Evolutionary conservation across 2,329 filamentous ascomycete genomes (phyloP), one percentile per base, ranked within the genome.

Genomic region (Shiraia sp.): DNA sequence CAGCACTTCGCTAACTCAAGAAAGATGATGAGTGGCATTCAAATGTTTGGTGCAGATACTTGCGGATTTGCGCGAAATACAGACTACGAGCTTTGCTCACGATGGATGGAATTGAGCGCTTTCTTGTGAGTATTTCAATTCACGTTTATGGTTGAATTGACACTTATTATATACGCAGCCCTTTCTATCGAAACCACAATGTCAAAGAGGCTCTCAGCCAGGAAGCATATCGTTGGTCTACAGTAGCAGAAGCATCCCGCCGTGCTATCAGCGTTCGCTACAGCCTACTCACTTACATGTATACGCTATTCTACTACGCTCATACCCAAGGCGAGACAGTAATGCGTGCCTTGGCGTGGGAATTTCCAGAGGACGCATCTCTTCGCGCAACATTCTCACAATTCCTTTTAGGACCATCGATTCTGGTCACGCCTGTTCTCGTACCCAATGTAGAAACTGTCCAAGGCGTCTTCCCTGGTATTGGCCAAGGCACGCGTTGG

Each of bases 161-260:
- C 13, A 10, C 25, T 22, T 10, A 38, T 31, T 22, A 28, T 16
- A 14, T 9, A 22, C 19, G 3, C 3, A 40, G 44, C 70, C 83
- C 85, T 1, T 88, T 88, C 69, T 88, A 87, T 69, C 75, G 86
- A 12, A 88, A 88, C 65, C 86, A 90, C 72, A 88, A 88, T 56
- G 72, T 72, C 7, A 69, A 85, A 2, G 75, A 74, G 0, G 76
- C 81, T 4, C 76, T 75, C 38, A 60, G 77, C 0, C 86, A 89
- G 61, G 86, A 90, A 66, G 83, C 85, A 0, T 90, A 88, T 55
- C 57, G 76, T 8, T 89, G 86, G 86, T 71, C 71, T 4, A 78
- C 77, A 0, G 85, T 88, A 1, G 76, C 77, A 4, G 77, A 82
- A 10, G 82, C 85, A 0, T 74, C 78, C 13, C 80, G 78, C 48